Evolutionary conservation across 2,329 filamentous ascomycete species (phyloP), one percentile per base, ranked within the genome.

Genomic region (Chrysosporium keratinophilum): DNA sequence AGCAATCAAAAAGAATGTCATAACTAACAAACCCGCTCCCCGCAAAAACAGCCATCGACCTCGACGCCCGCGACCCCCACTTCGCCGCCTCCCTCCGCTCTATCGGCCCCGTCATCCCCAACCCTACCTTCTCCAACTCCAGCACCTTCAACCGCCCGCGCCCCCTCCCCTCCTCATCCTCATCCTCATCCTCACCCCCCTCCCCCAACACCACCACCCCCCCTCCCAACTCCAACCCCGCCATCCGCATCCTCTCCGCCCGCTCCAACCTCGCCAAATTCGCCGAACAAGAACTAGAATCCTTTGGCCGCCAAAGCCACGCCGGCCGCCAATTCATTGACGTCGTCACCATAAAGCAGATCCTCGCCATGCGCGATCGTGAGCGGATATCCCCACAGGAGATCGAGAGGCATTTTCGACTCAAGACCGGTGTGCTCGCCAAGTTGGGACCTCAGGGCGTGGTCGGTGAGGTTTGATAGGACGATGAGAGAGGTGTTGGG

Each of bases 61-160:
- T 80, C 62, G 81, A 84, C 63, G 79, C 74, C 54, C 76, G 75
- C 55, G 80, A 83, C 63, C 79, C 80, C 1, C 73, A 78, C 63
- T 91, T 77, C 80, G 86, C 90, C 76, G 84, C 81, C 65, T 94
- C 89, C 59, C 87, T 97, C 58, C 85, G 83, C 61, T 71, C 69
- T 44, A 71, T 83, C 55, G 81, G 80, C 54, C 75, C 78, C 52
- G 80, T 82, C 6, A 76, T 75, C 52, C 78, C 78, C 31, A 76
- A 76, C 56, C 78, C 78, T 2, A 79, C 78, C 23, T 71, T 76
- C 57, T 81, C 78, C 10, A 70, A 74, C 34, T 74, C 76, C 40
- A 81, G 79, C 43, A 74, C 74, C 20, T 79, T 78, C 60, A 61
- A 63, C 28, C 54, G 54, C 57, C 59, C 15, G 14, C n/a, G 19